These are phyloP conservation scores for Grosmannia penicillata DNA, from an alignment of 2,329 filamentous ascomycete species.

Conservation along the genomic window DNA sequence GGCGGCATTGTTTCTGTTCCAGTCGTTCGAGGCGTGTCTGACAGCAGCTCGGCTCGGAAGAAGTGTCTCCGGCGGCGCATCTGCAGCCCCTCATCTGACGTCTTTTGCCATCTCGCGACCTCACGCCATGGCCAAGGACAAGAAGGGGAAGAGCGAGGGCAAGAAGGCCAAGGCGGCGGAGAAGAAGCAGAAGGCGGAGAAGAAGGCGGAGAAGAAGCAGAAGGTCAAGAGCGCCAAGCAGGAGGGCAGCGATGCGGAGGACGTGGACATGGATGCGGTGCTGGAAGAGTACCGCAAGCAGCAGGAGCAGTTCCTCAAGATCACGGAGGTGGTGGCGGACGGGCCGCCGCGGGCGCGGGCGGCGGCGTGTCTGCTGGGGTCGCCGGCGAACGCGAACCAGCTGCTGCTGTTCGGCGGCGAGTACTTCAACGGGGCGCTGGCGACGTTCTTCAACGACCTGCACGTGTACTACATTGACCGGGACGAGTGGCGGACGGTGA, in stretches of 20 bases:
- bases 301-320: constrained; percentile 86
- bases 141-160: constrained; percentile 25
- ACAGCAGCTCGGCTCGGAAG: no score
- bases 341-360: constrained; percentile 64
- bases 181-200: constrained; percentile 67
- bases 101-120: no score
- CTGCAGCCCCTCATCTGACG: no score
- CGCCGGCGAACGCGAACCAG: constrained; percentile 74
- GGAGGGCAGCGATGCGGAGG: constrained; percentile 78
- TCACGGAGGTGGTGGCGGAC: constrained; percentile 64
- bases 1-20: no score
- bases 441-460: constrained; percentile 54
- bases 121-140: constrained; percentile 32
- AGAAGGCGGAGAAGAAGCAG: constrained; percentile 77
- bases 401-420: constrained; percentile 88
- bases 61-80: no score
- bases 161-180: constrained; percentile 38
- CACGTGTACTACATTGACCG: constrained; percentile 63
- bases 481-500: constrained; percentile 83
- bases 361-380: constrained; percentile 70
- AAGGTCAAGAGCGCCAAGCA: constrained; percentile 55
- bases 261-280: constrained; percentile 84
- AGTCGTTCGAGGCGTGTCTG: no score
- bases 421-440: constrained; percentile 84
- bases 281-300: constrained; percentile 85